Conservation (phyloP, 805 yeast species). For the Wickerhamiella alocasiicola region DNA sequence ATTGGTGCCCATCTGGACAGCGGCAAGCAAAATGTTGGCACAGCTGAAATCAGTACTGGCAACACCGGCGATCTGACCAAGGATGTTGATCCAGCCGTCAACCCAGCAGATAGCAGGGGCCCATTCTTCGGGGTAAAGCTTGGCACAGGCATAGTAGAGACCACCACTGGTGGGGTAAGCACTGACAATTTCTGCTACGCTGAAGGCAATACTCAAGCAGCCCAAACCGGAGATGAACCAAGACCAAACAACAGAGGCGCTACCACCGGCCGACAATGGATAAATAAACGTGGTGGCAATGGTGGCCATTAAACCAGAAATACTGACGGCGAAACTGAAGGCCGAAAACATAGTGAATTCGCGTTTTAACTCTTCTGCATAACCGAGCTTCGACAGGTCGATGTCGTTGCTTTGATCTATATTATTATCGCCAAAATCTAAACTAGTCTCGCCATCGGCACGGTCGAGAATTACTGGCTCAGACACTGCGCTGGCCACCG, state of each 20-base stretch:
- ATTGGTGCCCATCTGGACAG: slow-evolving; percentile 27
- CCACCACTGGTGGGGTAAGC: slow-evolving; percentile 72
- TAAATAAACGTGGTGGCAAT: slow-evolving; percentile 41
- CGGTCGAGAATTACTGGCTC: slow-evolving; percentile 7
- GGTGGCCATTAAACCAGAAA: slow-evolving; percentile 54
- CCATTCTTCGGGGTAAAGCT: slow-evolving; percentile 26
- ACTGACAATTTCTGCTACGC: slow-evolving; percentile 55
- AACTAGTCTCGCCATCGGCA: background rate
- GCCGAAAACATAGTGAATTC: slow-evolving; percentile 48
- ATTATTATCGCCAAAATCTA: slow-evolving; percentile 5
- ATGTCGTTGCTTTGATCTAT: slow-evolving; percentile 31
- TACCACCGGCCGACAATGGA: slow-evolving; percentile 43
- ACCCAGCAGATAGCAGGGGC: slow-evolving; percentile 44
- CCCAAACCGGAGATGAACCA: slow-evolving; percentile 46
- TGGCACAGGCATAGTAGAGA: slow-evolving; percentile 42
- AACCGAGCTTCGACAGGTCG: slow-evolving; percentile 37
- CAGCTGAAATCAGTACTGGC: slow-evolving; percentile 29
- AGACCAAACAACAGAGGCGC: slow-evolving; percentile 52
- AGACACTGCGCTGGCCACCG: slow-evolving; percentile 2
- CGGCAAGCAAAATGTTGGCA: slow-evolving; percentile 27
- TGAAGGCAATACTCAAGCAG: slow-evolving; percentile 41
- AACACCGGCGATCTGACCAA: slow-evolving; percentile 28
- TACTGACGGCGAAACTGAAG: slow-evolving; percentile 51
- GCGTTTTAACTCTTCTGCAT: slow-evolving; percentile 48
- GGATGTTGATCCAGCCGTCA: slow-evolving; percentile 40